These are phyloP conservation scores for Nicotiana otophora DNA, from an alignment of 257 asterid species.

Conservation along the genomic window DNA sequence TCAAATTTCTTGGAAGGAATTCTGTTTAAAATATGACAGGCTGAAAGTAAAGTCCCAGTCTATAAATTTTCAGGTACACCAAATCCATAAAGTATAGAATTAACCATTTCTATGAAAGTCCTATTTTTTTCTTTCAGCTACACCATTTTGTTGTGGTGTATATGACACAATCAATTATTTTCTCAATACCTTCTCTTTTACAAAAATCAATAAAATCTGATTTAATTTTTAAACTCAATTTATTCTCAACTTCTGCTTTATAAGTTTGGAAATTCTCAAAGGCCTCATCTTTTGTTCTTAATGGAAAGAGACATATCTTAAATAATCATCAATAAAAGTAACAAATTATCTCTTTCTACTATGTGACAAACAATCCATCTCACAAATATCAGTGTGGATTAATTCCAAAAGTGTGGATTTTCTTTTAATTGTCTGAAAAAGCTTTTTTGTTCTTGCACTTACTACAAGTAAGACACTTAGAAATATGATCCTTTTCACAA, in stretches of 20 bases:
- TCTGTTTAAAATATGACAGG: too few species aligned
- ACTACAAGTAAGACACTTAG: too few species aligned
- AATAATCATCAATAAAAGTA: too few species aligned
- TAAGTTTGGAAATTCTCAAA: neutral
- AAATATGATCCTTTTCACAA: too few species aligned
- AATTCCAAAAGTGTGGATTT: too few species aligned
- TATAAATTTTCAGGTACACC: neutral
- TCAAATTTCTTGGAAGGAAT: too few species aligned
- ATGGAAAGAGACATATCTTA: too few species aligned
- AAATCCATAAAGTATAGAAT: neutral
- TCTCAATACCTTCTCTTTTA: neutral
- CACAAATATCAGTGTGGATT: neutral
- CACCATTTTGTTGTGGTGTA: neutral
- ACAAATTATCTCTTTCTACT: too few species aligned
- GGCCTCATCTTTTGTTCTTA: neutral
- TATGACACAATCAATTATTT: too few species aligned
- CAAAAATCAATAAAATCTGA: neutral
- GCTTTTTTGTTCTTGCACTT: too few species aligned
- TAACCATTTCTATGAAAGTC: neutral
- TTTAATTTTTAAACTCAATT: too few species aligned
- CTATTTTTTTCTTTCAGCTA: neutral
- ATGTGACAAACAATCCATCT: neutral
- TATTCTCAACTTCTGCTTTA: neutral
- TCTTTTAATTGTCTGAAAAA: too few species aligned
- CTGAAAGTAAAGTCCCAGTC: neutral